Evolutionary conservation across 129 eudicot genomes (phyloP), one percentile per base, ranked within the genome.

Genomic region (Tagetes patula): DNA sequence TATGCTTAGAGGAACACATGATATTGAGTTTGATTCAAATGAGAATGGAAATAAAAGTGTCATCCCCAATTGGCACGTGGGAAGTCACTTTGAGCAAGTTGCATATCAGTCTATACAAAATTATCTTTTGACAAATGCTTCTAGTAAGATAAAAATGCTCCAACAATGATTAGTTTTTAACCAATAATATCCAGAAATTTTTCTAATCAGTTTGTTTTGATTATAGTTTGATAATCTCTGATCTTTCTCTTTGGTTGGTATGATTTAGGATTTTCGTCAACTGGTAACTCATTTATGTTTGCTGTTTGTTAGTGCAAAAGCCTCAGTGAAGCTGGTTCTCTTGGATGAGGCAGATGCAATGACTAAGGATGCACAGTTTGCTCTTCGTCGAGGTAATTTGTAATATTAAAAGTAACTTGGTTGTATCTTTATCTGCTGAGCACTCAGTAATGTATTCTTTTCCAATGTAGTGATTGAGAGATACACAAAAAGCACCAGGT

Each of bases 291-390:
- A 0, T 72, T 46, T 59, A 33, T 13, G 68, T 38, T 63, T 60
- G 76, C 1, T 64, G 75, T 73, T 67, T 73, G 66, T 77, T 82
- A 94, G 98, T 58, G 83, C 96, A 38, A 94, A 94, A 75, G 76
- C 85, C 34, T 70, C 88, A 30, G 93, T 94, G 48, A 94, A 94
- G 66, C 77, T 94, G 80, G 96, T 94, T 14, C 85, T 94, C 49
- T 82, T 94, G 89, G 98, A 94, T 71, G 98, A 94, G 80, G 85
- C 96, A 43, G 98, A 94, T 83, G 99, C 99, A 69, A 94, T 94
- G 99, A 94, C 99, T 40, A 94, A 94, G 82, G 99, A 94, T 82
- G 99, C 97, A 47, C 99, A 94, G 65, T 94, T 94, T 83, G 99
- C 99, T 81, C 90, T 94, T 32, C 97, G 95, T 40, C 86, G 99